Evolutionary conservation across 2,329 filamentous ascomycete genomes (phyloP), one percentile per base, ranked within the genome.

Genomic region (Scytalidium lignicola): DNA sequence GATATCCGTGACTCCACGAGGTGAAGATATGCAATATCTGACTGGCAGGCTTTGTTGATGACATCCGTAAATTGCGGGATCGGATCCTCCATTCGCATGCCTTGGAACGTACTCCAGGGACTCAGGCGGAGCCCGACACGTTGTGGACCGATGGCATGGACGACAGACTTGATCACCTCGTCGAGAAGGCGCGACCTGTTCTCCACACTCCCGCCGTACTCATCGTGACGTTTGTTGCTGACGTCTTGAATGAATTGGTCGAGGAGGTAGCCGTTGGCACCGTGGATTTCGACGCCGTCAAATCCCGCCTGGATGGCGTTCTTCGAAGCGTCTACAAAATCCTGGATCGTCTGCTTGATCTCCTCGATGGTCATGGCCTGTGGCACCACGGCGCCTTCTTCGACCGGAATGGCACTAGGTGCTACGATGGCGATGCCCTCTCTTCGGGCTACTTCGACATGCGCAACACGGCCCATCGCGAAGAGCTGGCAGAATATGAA

Each of bases 401-500:
- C 41, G 10, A 55, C 41, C 10, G 41, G 23, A 19, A 48, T 21
- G n/a, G 48, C 43, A 37, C 55, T 57, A 13, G 50, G 40, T 19
- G 43, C 42, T 23, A 53, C 9, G 12, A 53, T 40, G 3, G 13
- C 23, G 21, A 48, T 48, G 58, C 64, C 39, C 56, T 54, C 47
- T 42, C 39, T 51, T 28, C 47, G 32, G 15, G 41, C 40, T 12
- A 46, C 22, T 20, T 54, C 46, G 10, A 39, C 20, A 49, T 70
- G 63, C 0, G 76, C 77, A 2, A 74, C 72, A 3, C 84, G 77
- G 2, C 85, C 84, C 8, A 81, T 67, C 0, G 73, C 74, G 70
- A 79, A 85, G 0, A 88, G 68, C 60, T 88, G 85, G 1, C 73
- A 62, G 65, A 72, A 85, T 44, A 86, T 80, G 60, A 72, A 79